Evolutionary conservation across 164 flowering plant species (phyloP), one percentile per base, ranked within the genome.

Genomic region (Euptelea pleiosperma): DNA sequence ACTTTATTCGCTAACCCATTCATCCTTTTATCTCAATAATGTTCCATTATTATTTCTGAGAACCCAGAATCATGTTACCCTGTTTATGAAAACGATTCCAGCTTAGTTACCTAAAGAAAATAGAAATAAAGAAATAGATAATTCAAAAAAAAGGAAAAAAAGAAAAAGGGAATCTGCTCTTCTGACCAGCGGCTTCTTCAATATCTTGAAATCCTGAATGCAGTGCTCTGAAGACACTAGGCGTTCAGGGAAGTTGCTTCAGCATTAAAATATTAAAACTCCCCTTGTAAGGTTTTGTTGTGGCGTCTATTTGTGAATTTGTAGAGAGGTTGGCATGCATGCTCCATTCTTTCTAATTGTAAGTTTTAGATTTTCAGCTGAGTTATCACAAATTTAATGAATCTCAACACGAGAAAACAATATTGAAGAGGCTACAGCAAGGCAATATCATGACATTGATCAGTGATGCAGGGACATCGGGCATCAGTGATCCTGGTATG

Each of bases 371-470:
- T 74, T 70, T 79, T 63, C 87, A 93, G 99, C 66, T 90, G 66
- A 93, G 99, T 61, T 93, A 88, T 78, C 99, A 93, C 75, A 93
- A 91, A 64, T 93, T 88, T 68, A 93, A 93, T 73, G 97, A 93
- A 70, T 70, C 83, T 52, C 97, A 85, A 70, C 81, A 97, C 48
- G 99, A 79, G 66, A 76, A 80, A 50, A 57, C 74, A 3, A 81
- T 93, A 54, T 64, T 93, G 36, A 78, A 67, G 59, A 82, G 88
- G 70, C 73, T 93, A 69, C 79, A 75, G 54, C 62, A 78, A 66
- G 97, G 96, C 26, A 86, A 86, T 52, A 67, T 91, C 16, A 82
- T 94, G 52, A 97, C 97, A 9, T 65, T 91, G 50, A 91, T 94
- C 47, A 88, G 95, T 79, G 99, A 94, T 80, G 99, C 99, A 0